Conservation (phyloP, 257 asterid species). For the Solanum tarapatanum region DNA sequence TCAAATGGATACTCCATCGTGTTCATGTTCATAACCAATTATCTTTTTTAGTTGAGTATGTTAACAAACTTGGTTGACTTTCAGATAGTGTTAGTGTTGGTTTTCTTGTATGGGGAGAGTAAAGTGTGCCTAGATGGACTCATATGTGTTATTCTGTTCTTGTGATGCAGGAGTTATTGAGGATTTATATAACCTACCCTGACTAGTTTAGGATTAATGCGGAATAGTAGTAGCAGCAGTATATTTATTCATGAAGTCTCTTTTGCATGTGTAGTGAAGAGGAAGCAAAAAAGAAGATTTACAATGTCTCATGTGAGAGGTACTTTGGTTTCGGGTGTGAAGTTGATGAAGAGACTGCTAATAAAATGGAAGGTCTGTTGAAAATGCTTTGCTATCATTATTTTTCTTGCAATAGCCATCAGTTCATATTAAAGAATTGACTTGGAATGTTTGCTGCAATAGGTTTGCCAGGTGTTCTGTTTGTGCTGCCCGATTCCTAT, state of each 20-base stretch:
- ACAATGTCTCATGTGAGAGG: conserved; percentile 17
- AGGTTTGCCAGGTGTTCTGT: conserved; percentile 72
- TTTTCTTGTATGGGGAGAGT: neutral
- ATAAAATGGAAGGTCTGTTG: conserved; percentile 65
- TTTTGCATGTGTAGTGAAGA: conserved; percentile 10
- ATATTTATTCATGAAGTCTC: neutral
- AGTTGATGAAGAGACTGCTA: conserved; percentile 72
- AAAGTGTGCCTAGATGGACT: neutral
- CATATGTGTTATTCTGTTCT: neutral
- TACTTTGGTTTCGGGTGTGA: conserved; percentile 80
- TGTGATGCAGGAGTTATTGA: neutral
- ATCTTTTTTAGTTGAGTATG: neutral
- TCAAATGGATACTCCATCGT: neutral
- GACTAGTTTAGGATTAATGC: neutral
- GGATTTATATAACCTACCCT: neutral
- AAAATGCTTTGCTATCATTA: neutral
- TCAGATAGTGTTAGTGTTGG: neutral
- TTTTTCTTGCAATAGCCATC: neutral
- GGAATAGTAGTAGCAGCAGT: neutral
- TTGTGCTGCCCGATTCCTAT: conserved; percentile 77
- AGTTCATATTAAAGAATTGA: neutral
- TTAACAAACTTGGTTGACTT: neutral
- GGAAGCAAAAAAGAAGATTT: conserved; percentile 23
- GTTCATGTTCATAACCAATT: neutral
- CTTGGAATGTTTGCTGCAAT: neutral